Percentiles rank a stretch among this genome's conserved stretches.
Evolutionary conservation across 805 yeast genomes (phyloP).

Genomic region (Cyberlindnera mississippiensis): DNA sequence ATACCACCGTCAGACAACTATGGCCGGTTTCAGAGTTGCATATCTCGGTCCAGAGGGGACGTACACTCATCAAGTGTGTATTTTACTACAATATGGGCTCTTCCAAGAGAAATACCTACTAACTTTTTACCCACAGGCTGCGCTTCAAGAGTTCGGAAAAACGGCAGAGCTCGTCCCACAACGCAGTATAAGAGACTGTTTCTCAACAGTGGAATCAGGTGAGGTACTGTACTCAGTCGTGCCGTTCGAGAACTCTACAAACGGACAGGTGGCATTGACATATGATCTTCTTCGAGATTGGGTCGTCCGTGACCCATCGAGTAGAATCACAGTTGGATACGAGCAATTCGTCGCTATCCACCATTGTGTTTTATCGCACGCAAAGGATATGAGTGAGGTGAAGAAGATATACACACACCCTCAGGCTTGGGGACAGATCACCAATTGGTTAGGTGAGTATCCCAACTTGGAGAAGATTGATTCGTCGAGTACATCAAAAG

Average conservation of each 20-base stretch:
- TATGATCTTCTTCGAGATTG: constrained; percentile 77
- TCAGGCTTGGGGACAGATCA: constrained; percentile 96
- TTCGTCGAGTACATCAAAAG: constrained; percentile 76
- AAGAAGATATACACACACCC: constrained; percentile 82
- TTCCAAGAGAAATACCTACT: too few species aligned
- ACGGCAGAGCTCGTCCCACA: constrained; percentile 24
- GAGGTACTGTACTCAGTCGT: constrained; percentile 68
- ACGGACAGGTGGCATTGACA: constrained; percentile 87
- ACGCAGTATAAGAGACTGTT: constrained; percentile 50
- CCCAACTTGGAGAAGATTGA: constrained; percentile 51
- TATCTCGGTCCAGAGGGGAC: constrained; percentile 91
- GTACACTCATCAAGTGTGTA: constrained; percentile 77
- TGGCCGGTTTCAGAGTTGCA: constrained; percentile 43
- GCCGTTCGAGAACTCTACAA: constrained; percentile 92
- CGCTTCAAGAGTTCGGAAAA: constrained; percentile 48
- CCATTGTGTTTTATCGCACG: constrained; percentile 63
- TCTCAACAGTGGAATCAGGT: constrained; percentile 42
- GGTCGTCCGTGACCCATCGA: constrained; percentile 33
- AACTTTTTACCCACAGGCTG: constrained; percentile 37
- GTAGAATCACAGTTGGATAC: constrained; percentile 43
- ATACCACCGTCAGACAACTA: too few species aligned
- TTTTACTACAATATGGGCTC: too few species aligned
- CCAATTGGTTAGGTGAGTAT: constrained; percentile 44
- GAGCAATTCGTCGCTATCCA: constrained; percentile 82
- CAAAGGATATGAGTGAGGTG: constrained; percentile 42